Base-by-base conservation (phyloP, 768 basidiomycete species). In the Russula emetica region DNA sequence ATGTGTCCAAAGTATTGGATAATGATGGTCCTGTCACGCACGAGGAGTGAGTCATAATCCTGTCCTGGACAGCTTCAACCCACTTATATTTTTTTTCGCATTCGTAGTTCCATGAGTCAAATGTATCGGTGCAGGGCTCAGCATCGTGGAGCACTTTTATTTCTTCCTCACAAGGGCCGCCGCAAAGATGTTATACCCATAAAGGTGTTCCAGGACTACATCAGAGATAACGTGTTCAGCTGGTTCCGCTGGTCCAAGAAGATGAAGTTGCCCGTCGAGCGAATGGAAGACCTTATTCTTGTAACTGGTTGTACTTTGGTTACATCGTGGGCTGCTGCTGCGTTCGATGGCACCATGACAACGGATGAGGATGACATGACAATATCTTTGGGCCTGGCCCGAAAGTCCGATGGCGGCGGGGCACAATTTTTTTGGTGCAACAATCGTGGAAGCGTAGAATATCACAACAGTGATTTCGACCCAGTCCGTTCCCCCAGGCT, bases 241-340 rank as follows among this genome's bases (percentile, higher is more conserved):
- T 55, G 55, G 38, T 40, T 55, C 9, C 0, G 6, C 55, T 55
- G 24, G 55, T 2, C 55, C 7, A 22, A 18, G 22, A 26, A 16
- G 20, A 18, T 26, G 3, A 4, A 14, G 1, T 18, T 55, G 9
- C 16, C 16, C 7, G 36, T 55, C 14, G 24, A 40, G 18, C 55
- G 38, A 13, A 55, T 55, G 38, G 55, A 55, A 26, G 55, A 55
- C n/a, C 38, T 55, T 9, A 55, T 55, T 26, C 55, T 55, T 18
- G 55, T 55, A 11, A 24, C 55, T 20, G 55, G 55, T 8, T 55
- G 38, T 18, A 55, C 55, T 9, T 26, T 55, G 55, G 55, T 40
- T 9, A 40, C 38, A 9, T 55, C 55, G 28, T 55, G 55, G 55
- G 36, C 36, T 18, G 55, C 38, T 14, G 55, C 55, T 16, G 55